Base-by-base conservation (phyloP, 2,329 filamentous ascomycete genomes). In the Penicillium sp. region DNA sequence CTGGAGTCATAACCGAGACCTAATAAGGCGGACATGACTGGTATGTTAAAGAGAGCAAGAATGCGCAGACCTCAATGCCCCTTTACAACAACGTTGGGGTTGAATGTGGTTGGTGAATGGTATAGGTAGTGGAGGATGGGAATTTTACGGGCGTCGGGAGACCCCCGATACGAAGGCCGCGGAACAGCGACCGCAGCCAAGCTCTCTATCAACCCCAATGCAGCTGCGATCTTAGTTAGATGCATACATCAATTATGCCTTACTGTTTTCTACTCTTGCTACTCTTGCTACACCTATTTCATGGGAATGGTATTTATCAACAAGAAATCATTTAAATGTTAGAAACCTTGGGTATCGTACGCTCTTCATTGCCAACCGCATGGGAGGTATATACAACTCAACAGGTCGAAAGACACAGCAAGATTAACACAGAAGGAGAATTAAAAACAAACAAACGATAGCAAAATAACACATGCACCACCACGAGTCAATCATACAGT, bases 1-100 rank as follows among this genome's bases (percentile, higher is more conserved):
- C 79, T 81, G 23, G 78, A 81, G 5, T 80, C 77, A 60, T 81
- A 81, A 19, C 67, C 71, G 50, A 61, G 67, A 33, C 77, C 77
- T 27, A 81, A 66, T 58, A 81, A 69, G n/a, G 75, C 76, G 17
- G 77, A 69, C 77, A 80, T 80, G 45, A 49, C 63, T 54, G 50
- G 37, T 35, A 41, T 51, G 31, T 33, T 17, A 19, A 33, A 45
- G 29, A 50, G 35, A 50, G 55, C 33, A 54, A 37, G 31, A 17
- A 23, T 57, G 45, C 27, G 40, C 49, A 50, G 56, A 33, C 47
- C 51, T 42, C 45, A 50, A 59, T 45, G 6, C 15, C 19, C 40
- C 47, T 38, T 27, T 29, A 54, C 46, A 42, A 61, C 33, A 23
- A 55, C 49, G 45, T 33, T 40, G 43, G 41, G 41, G 47, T 45